Base-by-base conservation (phyloP, 805 yeast genomes). In the Metschnikowia anglica region DNA sequence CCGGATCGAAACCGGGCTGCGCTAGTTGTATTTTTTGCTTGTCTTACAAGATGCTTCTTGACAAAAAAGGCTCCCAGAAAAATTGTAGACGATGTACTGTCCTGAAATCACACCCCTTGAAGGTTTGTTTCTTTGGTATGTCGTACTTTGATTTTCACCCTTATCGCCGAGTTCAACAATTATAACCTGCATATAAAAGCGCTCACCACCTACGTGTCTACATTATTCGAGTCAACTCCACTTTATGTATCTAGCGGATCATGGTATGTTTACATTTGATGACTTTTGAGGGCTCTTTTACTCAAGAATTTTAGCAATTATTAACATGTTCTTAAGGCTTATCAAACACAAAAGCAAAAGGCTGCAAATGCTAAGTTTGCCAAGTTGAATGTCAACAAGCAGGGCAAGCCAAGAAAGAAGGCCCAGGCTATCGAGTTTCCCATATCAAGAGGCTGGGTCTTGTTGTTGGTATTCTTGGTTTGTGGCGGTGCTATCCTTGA, bases 1-100 rank as follows among this genome's bases (percentile, higher is more conserved):
- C 79, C 74, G 89, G 95, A 85, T 85, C 93, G 93, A 85, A 84
- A 85, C 91, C 87, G 73, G 78, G 88, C 88, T 84, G 85, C 88
- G 93, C 93, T 85, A 84, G 35, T 4, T 8, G 12, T 29, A 5
- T 3, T 27, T 19, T 30, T 41, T 26, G 27, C 13, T 8, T 13
- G n/a, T 5, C 10, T 25, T 25, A 11, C 10, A 12, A 25, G 25
- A 8, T 23, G 7, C 10, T 23, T 23, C 7, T n/a, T n/a, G n/a
- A n/a, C n/a, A n/a, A n/a, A n/a, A n/a, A n/a, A n/a, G n/a, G n/a
- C n/a, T n/a, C n/a, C n/a, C n/a, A n/a, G n/a, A n/a, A n/a, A n/a
- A n/a, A n/a, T n/a, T n/a, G n/a, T n/a, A n/a, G 26, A 23, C 26
- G 11, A 11, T 23, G 26, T 23, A 23, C 11, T 11, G 7, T 11